Percentiles rank a stretch among this genome's conserved stretches.
These are phyloP conservation scores for Trichaptum fuscoviolaceum DNA, from an alignment of 768 basidiomycete genomes.

Conservation along the genomic window DNA sequence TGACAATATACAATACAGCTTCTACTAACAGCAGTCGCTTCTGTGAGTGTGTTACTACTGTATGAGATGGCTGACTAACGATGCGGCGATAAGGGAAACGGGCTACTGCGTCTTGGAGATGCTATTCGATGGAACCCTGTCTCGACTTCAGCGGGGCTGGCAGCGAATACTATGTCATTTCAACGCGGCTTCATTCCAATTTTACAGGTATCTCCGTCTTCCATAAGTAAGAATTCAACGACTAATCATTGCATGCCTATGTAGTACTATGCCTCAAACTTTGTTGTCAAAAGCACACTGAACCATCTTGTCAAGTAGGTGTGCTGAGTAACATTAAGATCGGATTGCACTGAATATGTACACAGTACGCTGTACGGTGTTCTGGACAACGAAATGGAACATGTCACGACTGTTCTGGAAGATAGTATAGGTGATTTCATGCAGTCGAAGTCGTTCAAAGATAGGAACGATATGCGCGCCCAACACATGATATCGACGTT, in stretches of 20 bases:
- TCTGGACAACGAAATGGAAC: conserved; percentile 40
- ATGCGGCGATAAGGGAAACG: conserved; percentile 36
- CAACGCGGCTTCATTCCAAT: conserved; percentile 52
- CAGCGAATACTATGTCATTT: conserved; percentile 42
- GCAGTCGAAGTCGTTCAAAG: conserved; percentile 28
- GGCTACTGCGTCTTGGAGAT: conserved; percentile 44
- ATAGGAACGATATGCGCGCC: conserved; percentile 14
- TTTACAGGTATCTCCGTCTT: conserved; percentile 34
- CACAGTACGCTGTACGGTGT: conserved; percentile 40
- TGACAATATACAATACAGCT: conserved; percentile 24
- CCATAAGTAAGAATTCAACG: not conserved
- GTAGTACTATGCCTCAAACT: conserved; percentile 56
- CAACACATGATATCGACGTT: conserved; percentile 14
- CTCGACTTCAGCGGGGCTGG: conserved; percentile 31
- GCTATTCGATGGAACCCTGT: conserved; percentile 43
- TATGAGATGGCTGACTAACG: conserved; percentile 16
- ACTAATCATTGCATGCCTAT: not conserved
- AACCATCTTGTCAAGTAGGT: conserved; percentile 46
- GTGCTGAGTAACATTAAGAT: not conserved
- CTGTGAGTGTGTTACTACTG: conserved; percentile 29
- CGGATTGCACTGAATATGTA: not conserved
- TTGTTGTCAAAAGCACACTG: conserved; percentile 52
- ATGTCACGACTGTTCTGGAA: conserved; percentile 36
- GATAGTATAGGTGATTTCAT: conserved; percentile 31
- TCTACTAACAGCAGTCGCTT: conserved; percentile 21